Evolutionary conservation across 208 protist genomes (phyloP).

Genomic region (Wallacemonas sp.): DNA sequence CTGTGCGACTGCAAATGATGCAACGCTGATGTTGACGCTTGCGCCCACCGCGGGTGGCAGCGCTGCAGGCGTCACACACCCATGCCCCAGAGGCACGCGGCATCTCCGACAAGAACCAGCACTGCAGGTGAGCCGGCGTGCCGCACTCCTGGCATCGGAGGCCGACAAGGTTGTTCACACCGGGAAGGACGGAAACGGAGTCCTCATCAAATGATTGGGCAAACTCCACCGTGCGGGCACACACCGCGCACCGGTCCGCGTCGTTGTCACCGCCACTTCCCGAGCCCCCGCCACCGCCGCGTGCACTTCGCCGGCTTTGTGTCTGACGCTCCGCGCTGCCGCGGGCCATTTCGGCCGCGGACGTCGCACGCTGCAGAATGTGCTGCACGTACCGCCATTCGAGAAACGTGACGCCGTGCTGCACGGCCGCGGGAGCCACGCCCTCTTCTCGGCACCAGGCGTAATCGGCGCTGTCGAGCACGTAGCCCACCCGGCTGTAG

Average conservation of each 20-base stretch:
- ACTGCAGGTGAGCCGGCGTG: conserved; percentile 47
- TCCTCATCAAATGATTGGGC: conserved; percentile 1
- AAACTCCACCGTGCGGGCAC: conserved; percentile 7
- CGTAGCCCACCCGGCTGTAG: conserved; percentile 47
- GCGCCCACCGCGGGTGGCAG: conserved; percentile 1
- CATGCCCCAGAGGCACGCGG: conserved; percentile 36
- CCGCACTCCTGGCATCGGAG: conserved; percentile 53
- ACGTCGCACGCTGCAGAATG: conserved; percentile 1
- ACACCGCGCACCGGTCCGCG: conserved; percentile 1
- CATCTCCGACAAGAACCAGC: conserved; percentile 53
- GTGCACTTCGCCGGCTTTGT: not conserved
- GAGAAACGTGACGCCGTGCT: conserved; percentile 50
- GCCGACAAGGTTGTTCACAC: conserved; percentile 7
- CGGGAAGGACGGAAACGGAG: conserved; percentile 1
- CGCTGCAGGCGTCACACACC: conserved; percentile 58
- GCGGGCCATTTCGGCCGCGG: not conserved
- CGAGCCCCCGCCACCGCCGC: not conserved
- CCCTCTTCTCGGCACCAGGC: conserved; percentile 46
- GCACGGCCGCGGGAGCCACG: conserved; percentile 29
- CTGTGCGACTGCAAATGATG: conserved; percentile 46
- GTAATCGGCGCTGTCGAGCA: conserved; percentile 69
- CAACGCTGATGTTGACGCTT: conserved; percentile 18
- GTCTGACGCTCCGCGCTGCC: not conserved
- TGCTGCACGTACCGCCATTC: conserved; percentile 60
- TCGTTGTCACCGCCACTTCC: conserved; percentile 4